Evolutionary conservation across 75 land plant genomes (phyloP), one percentile per base, ranked within the genome.

Genomic region (Sequoia sempervirens): DNA sequence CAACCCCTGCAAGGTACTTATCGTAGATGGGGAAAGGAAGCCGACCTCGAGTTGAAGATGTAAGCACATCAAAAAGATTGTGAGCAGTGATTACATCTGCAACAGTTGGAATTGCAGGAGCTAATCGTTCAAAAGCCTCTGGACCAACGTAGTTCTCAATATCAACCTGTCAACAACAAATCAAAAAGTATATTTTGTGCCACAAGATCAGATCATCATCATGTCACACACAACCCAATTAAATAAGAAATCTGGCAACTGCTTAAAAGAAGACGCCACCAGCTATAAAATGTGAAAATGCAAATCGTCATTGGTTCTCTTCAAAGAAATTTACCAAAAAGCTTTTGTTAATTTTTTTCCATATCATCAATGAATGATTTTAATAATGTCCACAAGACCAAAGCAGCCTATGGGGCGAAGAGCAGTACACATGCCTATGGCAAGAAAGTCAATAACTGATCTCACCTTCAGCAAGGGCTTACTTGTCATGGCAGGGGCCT

Each of bases 111-210:
- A 94, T 91, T 9, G 93, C 95, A 53, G 98, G 96, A 83, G 96
- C 96, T 68, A 97, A 84, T 61, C 98, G 86, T 80, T 87, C 85
- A 86, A 97, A 97, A 28, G 98, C 98, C 81, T 97, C 98, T 46
- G 80, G 12, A 23, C 99, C 95, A 86, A 96, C 93, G 17, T 91
- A 87, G 79, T 82, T 86, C 75, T 94, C 94, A 68, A 85, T 88
- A 86, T 92, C 92, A 5, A 93, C 87, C 98, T 97, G 95, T 56
- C 75, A 84, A 80, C 64, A 84, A 6, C 20, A 28, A 28, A 53
- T 47, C 3, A 64, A 15, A 74, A 56, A 53, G 32, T 10, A 7
- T 11, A 45, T 9, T 40, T 43, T 78, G 46, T 45, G 45, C 12
- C n/a, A n/a, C 13, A 50, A 78, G 45, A 41, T 10, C 80, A 78